phyloP scores from a whole-genome alignment of 495 filamentous ascomycete genomes.

The Talaromyces liani region DNA sequence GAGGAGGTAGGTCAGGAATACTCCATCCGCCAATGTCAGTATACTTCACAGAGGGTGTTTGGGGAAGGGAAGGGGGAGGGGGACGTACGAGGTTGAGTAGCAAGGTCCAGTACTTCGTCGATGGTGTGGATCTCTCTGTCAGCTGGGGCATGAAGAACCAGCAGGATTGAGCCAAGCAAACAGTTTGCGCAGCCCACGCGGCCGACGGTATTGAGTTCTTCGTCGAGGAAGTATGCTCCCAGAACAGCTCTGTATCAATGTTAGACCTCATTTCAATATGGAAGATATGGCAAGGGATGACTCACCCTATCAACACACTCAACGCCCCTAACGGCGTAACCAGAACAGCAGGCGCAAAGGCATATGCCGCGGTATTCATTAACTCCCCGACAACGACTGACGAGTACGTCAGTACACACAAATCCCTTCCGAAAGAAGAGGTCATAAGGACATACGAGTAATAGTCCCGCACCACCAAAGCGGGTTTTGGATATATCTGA shows the following conservation, averaged over 20 bases:
- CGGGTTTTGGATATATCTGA: slow-evolving; percentile 82
- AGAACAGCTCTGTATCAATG: slow-evolving; percentile 61
- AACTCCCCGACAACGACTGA: slow-evolving; percentile 77
- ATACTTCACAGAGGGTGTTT: too few species aligned
- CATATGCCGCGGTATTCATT: slow-evolving; percentile 95
- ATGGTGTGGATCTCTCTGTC: slow-evolving; percentile 83
- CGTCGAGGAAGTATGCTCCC: slow-evolving; percentile 90
- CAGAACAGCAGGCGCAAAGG: slow-evolving; percentile 93
- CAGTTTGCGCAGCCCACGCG: slow-evolving; percentile 95
- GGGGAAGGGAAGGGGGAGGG: too few species aligned
- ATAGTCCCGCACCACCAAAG: slow-evolving; percentile 92
- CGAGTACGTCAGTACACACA: background rate
- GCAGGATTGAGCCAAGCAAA: slow-evolving; percentile 90
- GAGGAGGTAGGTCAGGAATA: slow-evolving; percentile 80
- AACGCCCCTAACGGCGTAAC: slow-evolving; percentile 92
- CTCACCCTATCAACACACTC: slow-evolving; percentile 83
- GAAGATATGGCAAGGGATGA: background rate
- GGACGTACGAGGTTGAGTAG: slow-evolving; percentile 74
- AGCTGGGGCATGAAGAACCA: slow-evolving; percentile 92
- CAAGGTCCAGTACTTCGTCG: slow-evolving; percentile 80
- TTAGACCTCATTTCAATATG: slow-evolving; percentile 1
- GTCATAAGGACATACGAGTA: slow-evolving; percentile 56
- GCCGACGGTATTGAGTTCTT: slow-evolving; percentile 79
- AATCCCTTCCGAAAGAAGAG: background rate
- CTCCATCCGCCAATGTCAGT: slow-evolving; percentile 46